Percentiles rank a stretch among this genome's conserved stretches.
phyloP scores from a whole-genome alignment of 2,329 filamentous ascomycete genomes.

The Verticillium albo-atrum region DNA sequence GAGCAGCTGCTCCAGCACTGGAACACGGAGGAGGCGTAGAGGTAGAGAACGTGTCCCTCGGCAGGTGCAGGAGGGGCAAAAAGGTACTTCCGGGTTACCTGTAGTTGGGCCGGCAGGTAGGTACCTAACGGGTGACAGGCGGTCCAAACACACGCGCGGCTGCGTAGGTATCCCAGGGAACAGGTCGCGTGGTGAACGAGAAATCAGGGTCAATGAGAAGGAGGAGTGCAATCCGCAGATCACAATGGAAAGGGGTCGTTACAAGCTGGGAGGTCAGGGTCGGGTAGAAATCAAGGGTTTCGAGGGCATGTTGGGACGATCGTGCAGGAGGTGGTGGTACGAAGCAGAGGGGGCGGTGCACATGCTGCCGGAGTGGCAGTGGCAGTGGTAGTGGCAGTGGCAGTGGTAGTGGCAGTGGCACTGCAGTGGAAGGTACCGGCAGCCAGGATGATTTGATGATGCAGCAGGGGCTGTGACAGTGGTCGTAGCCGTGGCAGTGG shows the following conservation, averaged over 20 bases:
- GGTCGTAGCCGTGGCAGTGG: neutral
- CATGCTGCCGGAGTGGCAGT: neutral
- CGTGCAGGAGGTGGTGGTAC: neutral
- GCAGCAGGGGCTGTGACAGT: neutral
- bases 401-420: no score
- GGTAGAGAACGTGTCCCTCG: neutral
- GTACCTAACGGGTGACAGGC: neutral
- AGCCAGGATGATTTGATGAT: neutral
- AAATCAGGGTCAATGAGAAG: neutral
- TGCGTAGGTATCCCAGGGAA: neutral
- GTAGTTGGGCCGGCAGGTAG: neutral
- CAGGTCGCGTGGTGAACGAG: neutral
- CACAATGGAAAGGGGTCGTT: neutral
- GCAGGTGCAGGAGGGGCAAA: neutral
- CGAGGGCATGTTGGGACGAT: neutral
- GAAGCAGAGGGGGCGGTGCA: neutral
- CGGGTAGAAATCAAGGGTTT: neutral
- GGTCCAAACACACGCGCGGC: neutral
- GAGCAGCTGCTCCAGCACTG: no score
- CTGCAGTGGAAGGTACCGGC: neutral
- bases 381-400: neutral
- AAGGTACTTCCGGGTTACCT: neutral
- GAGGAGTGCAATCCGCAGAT: neutral
- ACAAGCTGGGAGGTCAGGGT: neutral
- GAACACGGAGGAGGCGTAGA: neutral